Base-by-base conservation (phyloP, 169 alveolate species). In the Cryptosporidium muris region DNA sequence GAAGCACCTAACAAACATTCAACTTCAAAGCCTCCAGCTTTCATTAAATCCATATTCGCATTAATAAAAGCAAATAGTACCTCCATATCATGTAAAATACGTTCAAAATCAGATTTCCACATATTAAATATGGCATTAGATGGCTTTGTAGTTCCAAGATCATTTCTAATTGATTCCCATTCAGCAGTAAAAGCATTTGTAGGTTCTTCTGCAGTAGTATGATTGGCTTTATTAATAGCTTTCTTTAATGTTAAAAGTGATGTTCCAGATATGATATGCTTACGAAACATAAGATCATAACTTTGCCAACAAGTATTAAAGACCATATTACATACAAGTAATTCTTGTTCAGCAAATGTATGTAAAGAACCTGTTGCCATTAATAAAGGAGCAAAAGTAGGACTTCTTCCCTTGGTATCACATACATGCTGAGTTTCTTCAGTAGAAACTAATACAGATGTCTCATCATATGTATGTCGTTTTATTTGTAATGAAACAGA, bases 261-360 rank as follows among this genome's bases (percentile, higher is more conserved):
- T 34, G 85, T 74, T 4, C 85, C 85, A 0, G 85, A 74, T 4
- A 74, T 74, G 12, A 74, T 68, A 40, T 74, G 85, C 11, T 74
- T 74, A 25, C 85, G 66, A 51, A 74, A 74, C 85, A 74, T 74
- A 9, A 74, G 37, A 49, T 74, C 85, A 48, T 74, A 74, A n/a
- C 85, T 74, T 49, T 74, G 85, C 85, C 85, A 74, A 64, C 85
- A 74, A 8, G 85, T 74, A 36, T 74, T 74, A 51, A 74, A 74
- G 16, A 74, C 85, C 85, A 74, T 74, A 74, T 74, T 74, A 45
- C 85, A 74, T 6, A 74, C 85, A 11, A 74, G 56, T 54, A 74
- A 51, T 40, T 74, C 85, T 37, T 74, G 85, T 37, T 74, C 85
- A 0, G 85, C 85, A 74, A 74, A 74, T 43, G 85, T 74, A 47